phyloP scores from a whole-genome alignment of 306 rosid species.

The Castanospermum australe region DNA sequence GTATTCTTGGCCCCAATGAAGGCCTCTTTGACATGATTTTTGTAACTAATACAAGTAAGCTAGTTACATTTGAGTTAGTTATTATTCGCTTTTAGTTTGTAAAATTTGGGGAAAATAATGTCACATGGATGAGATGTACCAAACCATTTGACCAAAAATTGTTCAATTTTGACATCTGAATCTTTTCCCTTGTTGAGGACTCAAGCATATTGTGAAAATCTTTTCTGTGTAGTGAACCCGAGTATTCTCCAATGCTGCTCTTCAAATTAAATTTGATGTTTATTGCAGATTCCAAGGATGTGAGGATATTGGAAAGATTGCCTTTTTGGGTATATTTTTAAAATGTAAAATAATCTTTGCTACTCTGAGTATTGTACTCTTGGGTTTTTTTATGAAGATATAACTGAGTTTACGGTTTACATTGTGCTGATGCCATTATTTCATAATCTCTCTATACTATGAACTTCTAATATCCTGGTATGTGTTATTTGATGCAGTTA shows the following conservation, averaged over 20 bases:
- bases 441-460: neutral
- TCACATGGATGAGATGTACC: neutral
- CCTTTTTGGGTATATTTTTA: neutral
- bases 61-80: neutral
- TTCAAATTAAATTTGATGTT: neutral
- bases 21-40: neutral
- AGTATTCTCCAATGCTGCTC: neutral
- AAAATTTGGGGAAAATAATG: neutral
- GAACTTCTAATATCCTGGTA: slow-evolving; percentile 17
- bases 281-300: neutral
- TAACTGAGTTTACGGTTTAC: neutral
- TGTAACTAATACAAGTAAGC: neutral
- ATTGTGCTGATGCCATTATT: neutral
- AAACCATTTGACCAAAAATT: neutral
- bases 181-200: neutral
- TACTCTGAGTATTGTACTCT: neutral
- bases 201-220: neutral
- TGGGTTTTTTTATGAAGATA: neutral
- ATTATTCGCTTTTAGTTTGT: neutral
- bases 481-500: slow-evolving; percentile 54
- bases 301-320: neutral
- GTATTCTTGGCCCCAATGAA: neutral
- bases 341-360: neutral
- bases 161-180: neutral
- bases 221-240: neutral